Evolutionary conservation across 805 yeast species (phyloP), one percentile per base, ranked within the genome.

Genomic region (Saccharomycopsis oosterbeekiorum): DNA sequence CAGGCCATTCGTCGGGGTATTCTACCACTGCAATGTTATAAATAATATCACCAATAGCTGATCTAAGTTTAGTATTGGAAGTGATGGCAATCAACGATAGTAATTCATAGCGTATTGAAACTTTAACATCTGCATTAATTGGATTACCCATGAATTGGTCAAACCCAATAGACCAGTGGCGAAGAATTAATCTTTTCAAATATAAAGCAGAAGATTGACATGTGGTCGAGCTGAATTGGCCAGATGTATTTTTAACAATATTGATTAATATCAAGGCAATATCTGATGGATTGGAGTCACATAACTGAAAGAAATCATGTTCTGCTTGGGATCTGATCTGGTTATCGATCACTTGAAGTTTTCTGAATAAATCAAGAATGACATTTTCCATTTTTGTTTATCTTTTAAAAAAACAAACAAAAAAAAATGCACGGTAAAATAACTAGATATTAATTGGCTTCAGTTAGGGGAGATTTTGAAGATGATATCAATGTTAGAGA

Each of bases 1-100:
- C 79, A 0, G 97, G 96, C 98, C 98, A 93, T 70, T 90, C 96
- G 69, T 94, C 98, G 0, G 99, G 99, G 68, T 82, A 93, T 69
- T 93, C 99, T 1, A 85, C 88, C 2, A 88, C 86, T 0, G 96
- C 90, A 15, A 93, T 88, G 68, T 88, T 96, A 4, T 88, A 88
- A 17, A 91, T 81, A 15, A 88, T 85, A 65, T 89, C 85, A 1
- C 92, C 84, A 1, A 88, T 81, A 58, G 88, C 80, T 37, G 78
- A 80, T 62, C 89, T 77, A 15, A 92, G 75, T 67, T 86, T 88
- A 10, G 86, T 75, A 64, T 80, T 80, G 0, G 76, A 73, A 2
- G 77, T 71, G 6, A 75, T 76, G 19, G 82, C 75, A 2, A 76
- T 61, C 37, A 89, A 70, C 2, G 69, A 64, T 51, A 92, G 63